Conservation (phyloP, 805 yeast species). For the Barnettozyma californica region DNA sequence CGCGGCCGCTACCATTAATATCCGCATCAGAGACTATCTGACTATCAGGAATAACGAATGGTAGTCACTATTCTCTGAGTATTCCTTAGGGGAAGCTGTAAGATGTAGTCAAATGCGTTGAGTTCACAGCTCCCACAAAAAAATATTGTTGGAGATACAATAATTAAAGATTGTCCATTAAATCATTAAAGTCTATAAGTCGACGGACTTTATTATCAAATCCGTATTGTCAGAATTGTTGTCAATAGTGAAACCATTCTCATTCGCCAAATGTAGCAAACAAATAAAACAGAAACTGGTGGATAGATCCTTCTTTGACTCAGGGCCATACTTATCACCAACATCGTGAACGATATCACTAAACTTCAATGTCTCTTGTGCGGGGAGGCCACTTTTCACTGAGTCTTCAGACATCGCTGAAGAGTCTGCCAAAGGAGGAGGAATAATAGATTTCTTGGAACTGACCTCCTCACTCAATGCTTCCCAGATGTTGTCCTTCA, state of each 20-base stretch:
- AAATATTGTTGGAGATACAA: too few species aligned
- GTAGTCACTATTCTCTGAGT: too few species aligned
- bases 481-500: constrained; percentile 78
- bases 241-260: constrained; percentile 60
- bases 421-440: not conserved
- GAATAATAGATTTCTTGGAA: constrained; percentile 9
- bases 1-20: too few species aligned
- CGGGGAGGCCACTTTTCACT: not conserved
- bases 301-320: constrained; percentile 59
- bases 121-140: too few species aligned
- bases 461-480: constrained; percentile 31
- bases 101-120: too few species aligned
- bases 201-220: constrained; percentile 12
- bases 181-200: not conserved
- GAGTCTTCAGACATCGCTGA: not conserved
- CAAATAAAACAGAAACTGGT: constrained; percentile 86
- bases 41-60: too few species aligned
- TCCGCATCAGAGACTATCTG: too few species aligned
- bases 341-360: constrained; percentile 47
- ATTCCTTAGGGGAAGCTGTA: too few species aligned
- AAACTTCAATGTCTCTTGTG: constrained; percentile 27
- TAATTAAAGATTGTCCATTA: not conserved
- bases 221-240: constrained; percentile 30
- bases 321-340: constrained; percentile 45
- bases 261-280: constrained; percentile 80